phyloP scores from a whole-genome alignment of 345 rosid species.

The Pugionium cornutum region DNA sequence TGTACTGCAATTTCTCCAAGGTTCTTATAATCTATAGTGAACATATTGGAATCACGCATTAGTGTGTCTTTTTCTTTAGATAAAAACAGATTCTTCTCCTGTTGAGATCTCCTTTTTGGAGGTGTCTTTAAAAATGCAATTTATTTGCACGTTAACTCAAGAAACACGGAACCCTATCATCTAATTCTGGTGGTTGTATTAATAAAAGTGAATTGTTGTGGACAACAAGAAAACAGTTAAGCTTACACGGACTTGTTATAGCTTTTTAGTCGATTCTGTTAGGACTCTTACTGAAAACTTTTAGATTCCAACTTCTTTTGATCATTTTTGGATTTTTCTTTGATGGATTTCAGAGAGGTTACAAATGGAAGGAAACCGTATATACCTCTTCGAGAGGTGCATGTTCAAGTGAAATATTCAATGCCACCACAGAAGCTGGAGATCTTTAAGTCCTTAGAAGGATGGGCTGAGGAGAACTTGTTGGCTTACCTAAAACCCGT shows the following conservation, averaged over 20 bases:
- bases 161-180: constrained; percentile 18
- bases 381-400: constrained; percentile 34
- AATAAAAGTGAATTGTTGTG: not conserved
- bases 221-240: too few relatives aligned
- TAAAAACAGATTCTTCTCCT: constrained; percentile 23
- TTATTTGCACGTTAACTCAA: constrained; percentile 21
- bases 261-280: constrained; percentile 9
- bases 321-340: not conserved
- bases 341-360: constrained; percentile 46
- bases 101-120: constrained; percentile 28
- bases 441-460: constrained; percentile 56
- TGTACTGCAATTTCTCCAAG: constrained; percentile 3
- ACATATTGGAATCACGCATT: constrained; percentile 14
- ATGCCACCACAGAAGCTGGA: constrained; percentile 66
- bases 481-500: constrained; percentile 56
- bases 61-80: not conserved
- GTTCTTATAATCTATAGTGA: constrained; percentile 1
- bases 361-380: constrained; percentile 46
- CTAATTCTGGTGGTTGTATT: constrained; percentile 13
- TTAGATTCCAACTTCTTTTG: not conserved
- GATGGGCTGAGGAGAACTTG: constrained; percentile 48
- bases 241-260: too few relatives aligned
- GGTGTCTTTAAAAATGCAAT: constrained; percentile 21
- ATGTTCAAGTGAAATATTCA: constrained; percentile 42
- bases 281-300: not conserved